Base-by-base conservation (phyloP, 192 early-diverging fungal genomes). In the Endogone sp. region DNA sequence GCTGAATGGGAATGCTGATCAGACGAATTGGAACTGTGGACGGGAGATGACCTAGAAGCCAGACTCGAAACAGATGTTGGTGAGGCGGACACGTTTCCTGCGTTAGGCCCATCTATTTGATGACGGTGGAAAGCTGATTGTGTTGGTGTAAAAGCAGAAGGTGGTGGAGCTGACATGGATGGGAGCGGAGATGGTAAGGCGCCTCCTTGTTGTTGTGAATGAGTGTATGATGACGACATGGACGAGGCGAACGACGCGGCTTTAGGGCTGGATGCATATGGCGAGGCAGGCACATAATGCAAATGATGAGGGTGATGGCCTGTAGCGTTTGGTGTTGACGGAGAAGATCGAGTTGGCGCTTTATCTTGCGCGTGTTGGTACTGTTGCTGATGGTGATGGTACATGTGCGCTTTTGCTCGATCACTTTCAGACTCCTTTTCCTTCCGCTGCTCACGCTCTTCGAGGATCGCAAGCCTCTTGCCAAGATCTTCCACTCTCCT, bases 401-500 rank as follows among this genome's bases (percentile, higher is more conserved):
- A 49, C 37, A 11, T 6, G 37, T 49, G 37, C 37, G 37, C 37
- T 16, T 16, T 49, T 49, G 16, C 37, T 49, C 37, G 37, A 49
- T 49, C 37, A 16, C 37, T 49, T 16, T 49, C 37, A 16, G 37
- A 16, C 37, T 49, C 37, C 16, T 16, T 49, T 49, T 49, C 37
- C 37, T 49, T 49, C 37, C 37, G 37, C 37, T 49, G 37, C 16
- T 49, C 37, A 16, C 37, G 37, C 37, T 49, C 37, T 49, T 75
- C 74, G 3, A 75, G 31, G 3, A 56, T n/a, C 8, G 56, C 62
- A 1, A 75, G 49, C 10, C 74, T 44, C 49, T 67, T 62, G 3
- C 61, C 13, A 26, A 75, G 23, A 20, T 62, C 66, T 21, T 84
- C 73, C 78, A 76, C 62, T 66, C 72, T 69, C 66, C 77, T 31